Conservation (phyloP, 2,329 filamentous ascomycete species). For the Cryoendolithus antarcticus region DNA sequence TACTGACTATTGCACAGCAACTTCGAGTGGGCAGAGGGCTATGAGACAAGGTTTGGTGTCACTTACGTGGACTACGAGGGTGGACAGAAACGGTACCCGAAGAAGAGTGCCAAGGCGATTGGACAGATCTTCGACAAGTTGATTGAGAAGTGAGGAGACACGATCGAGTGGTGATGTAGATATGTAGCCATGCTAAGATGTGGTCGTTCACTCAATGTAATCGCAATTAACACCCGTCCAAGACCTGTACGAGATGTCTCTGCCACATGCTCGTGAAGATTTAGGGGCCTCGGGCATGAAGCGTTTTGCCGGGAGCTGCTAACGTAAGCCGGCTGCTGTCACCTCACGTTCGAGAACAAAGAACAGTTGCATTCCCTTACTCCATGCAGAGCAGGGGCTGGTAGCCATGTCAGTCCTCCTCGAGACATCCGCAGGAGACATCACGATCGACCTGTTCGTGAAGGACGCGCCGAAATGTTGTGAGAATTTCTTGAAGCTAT, state of each 20-base stretch:
- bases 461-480: constrained; percentile 84
- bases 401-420: constrained; percentile 74
- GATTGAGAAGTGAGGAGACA: constrained; percentile 1
- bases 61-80: constrained; percentile 73
- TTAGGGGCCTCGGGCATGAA: no score
- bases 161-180: background rate
- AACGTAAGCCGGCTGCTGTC: no score
- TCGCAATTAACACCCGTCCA: no score
- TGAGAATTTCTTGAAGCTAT: constrained; percentile 97
- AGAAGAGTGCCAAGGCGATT: constrained; percentile 69
- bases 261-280: no score
- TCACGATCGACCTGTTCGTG: constrained; percentile 84
- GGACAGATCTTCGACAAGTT: constrained; percentile 14
- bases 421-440: constrained; percentile 84
- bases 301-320: no score
- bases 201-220: no score
- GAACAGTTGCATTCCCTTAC: no score
- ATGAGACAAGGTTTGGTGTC: constrained; percentile 74
- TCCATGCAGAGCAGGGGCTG: no score
- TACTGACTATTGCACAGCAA: constrained; percentile 40
- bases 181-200: no score
- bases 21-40: constrained; percentile 87
- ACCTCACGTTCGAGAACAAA: no score
- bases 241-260: no score
- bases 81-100: constrained; percentile 66